A percentile compares a stretch with the other conserved stretches of the same genome.
These are phyloP conservation scores for Pleurotus sapidus DNA, from an alignment of 768 basidiomycete species.

Conservation along the genomic window DNA sequence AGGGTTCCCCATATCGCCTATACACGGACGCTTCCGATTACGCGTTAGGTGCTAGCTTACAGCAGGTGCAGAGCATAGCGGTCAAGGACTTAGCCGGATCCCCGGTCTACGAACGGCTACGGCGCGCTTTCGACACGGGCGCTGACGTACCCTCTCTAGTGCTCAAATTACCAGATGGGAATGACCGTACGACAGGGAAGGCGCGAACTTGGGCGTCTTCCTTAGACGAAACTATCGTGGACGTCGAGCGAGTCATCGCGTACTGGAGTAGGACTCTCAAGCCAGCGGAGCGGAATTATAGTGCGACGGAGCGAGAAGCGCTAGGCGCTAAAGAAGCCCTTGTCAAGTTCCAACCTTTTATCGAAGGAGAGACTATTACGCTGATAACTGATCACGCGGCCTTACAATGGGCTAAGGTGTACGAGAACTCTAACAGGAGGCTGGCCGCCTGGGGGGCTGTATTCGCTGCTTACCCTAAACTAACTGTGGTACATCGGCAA, in stretches of 20 bases:
- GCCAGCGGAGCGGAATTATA: not conserved
- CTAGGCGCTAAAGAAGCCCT: not conserved
- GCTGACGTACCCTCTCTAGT: not conserved
- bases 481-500: conserved; percentile 25
- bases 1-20: no score
- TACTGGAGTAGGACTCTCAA: not conserved
- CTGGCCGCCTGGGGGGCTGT: conserved; percentile 27
- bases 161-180: no score
- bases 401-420: conserved; percentile 18
- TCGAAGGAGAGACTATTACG: conserved; percentile 25
- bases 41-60: no score
- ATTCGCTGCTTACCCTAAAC: conserved; percentile 22
- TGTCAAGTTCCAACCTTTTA: not conserved
- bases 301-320: no score
- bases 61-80: no score
- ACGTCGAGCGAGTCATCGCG: not conserved
- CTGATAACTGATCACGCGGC: conserved; percentile 15
- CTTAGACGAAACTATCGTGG: not conserved
- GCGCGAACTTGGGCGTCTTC: no score
- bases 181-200: no score
- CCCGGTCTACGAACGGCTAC: no score
- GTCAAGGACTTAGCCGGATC: no score
- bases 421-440: conserved; percentile 15
- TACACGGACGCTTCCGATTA: no score
- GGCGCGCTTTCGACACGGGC: no score